Conservation (phyloP, 1,139 yeast genomes). For the Scheffersomyces quercinus region DNA sequence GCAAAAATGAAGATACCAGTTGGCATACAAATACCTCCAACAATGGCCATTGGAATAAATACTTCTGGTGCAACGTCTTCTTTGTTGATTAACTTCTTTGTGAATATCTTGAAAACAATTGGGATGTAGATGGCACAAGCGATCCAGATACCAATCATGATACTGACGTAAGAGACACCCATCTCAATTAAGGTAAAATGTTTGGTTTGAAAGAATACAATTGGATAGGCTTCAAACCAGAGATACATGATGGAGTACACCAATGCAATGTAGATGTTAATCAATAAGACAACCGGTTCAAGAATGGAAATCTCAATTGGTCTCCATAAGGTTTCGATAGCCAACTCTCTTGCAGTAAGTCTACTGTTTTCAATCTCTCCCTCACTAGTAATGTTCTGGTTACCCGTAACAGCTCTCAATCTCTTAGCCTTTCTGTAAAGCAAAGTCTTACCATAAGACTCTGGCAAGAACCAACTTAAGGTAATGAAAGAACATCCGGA, state of each 20-base stretch:
- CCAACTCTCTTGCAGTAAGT: slow-evolving; percentile 20
- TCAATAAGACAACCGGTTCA: slow-evolving; percentile 48
- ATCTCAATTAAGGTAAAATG: slow-evolving; percentile 49
- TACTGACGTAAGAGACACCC: slow-evolving; percentile 48
- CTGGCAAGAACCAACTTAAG: slow-evolving; percentile 34
- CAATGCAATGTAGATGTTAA: slow-evolving; percentile 52
- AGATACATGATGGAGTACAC: slow-evolving; percentile 56
- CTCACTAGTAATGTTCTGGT: slow-evolving; percentile 27
- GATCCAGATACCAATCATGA: slow-evolving; percentile 43
- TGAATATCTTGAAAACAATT: slow-evolving; percentile 21
- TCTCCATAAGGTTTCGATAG: slow-evolving; percentile 48
- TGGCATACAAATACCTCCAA: slow-evolving; percentile 45
- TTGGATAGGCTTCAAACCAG: slow-evolving; percentile 64
- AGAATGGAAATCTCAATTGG: slow-evolving; percentile 44
- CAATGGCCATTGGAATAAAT: slow-evolving; percentile 43
- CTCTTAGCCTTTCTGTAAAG: slow-evolving; percentile 37
- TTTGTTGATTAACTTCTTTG: slow-evolving; percentile 22
- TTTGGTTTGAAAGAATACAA: slow-evolving; percentile 46
- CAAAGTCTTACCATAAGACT: slow-evolving; percentile 34
- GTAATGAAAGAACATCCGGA: slow-evolving; percentile 27
- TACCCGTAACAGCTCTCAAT: slow-evolving; percentile 36
- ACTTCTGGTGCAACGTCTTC: slow-evolving; percentile 37
- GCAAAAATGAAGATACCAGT: slow-evolving; percentile 49
- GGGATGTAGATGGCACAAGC: slow-evolving; percentile 28
- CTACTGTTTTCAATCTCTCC: slow-evolving; percentile 28